Base-by-base conservation (phyloP, 805 yeast genomes). In the Starmerella geochares region DNA sequence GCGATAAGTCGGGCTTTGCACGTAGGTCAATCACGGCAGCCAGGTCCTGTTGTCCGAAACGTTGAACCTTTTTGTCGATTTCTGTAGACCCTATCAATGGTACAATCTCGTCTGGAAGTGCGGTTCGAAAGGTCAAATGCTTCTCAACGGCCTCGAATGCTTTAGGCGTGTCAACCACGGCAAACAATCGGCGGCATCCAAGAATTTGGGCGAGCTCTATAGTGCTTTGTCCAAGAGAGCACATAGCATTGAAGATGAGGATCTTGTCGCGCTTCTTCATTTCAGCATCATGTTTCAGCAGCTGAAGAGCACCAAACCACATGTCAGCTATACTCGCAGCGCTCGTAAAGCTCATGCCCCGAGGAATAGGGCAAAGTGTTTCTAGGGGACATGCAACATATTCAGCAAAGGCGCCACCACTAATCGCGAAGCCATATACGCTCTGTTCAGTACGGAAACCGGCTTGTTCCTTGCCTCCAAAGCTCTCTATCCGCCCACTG, bases 371-470 rank as follows among this genome's bases (percentile, higher is more conserved):
- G 17, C 58, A 43, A 33, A 68, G 49, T 10, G 61, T 58, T 21
- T 47, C 46, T 3, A 57, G 36, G 19, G 61, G 54, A 39, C 67
- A 63, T 2, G 55, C 60, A 14, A 67, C 62, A 39, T 57, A 62
- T 54, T 67, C 66, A 7, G 71, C 69, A 47, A 65, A 66, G 3
- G 71, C 66, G 6, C 72, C 72, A 10, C 70, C 70, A 8, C 21
- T 13, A 4, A 54, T 51, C 1, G 57, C 63, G 19, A 66, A 56
- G 1, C 72, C 72, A 50, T 64, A 62, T 19, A 68, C 72, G 11
- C 54, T 48, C 35, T 67, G 69, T 8, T 69, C 70, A 3, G 55
- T 58, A 9, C 48, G 54, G 49, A 62, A 63, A 1, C 28, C 32
- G 1, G 24, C 33, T 4, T 8, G 23, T 16, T 28, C 20, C 2